phyloP scores from a whole-genome alignment of 192 early-diverging fungal genomes.

The Phycomyces blakesleeanus region DNA sequence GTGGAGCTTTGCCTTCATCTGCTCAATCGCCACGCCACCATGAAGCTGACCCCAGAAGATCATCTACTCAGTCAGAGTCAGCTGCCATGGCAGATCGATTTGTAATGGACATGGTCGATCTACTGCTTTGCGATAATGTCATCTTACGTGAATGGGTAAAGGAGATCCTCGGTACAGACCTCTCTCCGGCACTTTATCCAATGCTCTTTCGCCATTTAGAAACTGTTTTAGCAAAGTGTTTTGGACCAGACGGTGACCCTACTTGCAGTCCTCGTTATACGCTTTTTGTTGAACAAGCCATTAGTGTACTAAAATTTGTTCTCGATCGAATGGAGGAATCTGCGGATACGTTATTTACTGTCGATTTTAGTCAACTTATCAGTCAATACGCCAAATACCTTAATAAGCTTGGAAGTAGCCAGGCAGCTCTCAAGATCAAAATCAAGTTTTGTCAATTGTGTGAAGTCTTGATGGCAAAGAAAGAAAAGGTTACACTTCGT shows the following conservation, averaged over 20 bases:
- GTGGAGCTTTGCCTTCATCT: conserved; percentile 13
- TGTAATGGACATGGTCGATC: conserved; percentile 68
- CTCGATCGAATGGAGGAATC: conserved; percentile 67
- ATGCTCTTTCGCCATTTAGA: conserved; percentile 61
- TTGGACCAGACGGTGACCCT: conserved; percentile 57
- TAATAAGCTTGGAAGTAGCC: conserved; percentile 53
- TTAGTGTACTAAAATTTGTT: conserved; percentile 67
- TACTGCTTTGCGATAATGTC: conserved; percentile 72
- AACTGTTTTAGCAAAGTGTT: conserved; percentile 57
- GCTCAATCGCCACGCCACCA: conserved; percentile 11
- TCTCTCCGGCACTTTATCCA: conserved; percentile 65
- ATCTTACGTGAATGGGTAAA: conserved; percentile 74
- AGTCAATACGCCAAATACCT: conserved; percentile 67
- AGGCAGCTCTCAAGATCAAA: conserved; percentile 62
- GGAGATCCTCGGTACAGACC: conserved; percentile 73
- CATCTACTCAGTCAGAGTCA: conserved; percentile 15
- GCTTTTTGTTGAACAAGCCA: conserved; percentile 72
- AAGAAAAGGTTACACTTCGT: conserved; percentile 66
- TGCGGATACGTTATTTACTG: conserved; percentile 51
- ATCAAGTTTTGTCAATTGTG: conserved; percentile 74
- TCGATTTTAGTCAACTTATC: conserved; percentile 70
- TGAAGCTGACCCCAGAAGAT: conserved; percentile 14
- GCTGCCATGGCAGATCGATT: conserved; percentile 63
- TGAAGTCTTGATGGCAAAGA: conserved; percentile 70
- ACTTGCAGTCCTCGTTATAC: conserved; percentile 49